Base-by-base conservation (phyloP, 805 yeast species). In the Candida gorgasii region DNA sequence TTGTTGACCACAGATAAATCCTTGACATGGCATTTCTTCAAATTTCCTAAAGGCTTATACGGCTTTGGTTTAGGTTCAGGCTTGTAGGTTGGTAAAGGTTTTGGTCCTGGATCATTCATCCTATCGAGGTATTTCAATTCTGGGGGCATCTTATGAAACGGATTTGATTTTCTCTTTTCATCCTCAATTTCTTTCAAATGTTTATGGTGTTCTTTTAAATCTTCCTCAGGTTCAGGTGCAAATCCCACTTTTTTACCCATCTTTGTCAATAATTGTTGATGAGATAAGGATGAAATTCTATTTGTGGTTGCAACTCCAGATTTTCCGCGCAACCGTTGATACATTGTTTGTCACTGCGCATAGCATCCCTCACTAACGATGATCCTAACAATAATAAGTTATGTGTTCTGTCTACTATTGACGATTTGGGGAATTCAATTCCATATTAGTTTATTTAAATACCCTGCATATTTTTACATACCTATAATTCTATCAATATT, bases 401-500 rank as follows among this genome's bases (percentile, higher is more conserved):
- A 66, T 44, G 46, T 52, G 6, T 46, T 61, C 30, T 54, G 71
- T 5, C 40, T 69, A 22, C 42, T 54, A 8, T 11, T 47, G 26
- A 43, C 40, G 14, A 27, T 49, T 12, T 49, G 53, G 53, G 71
- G 71, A 24, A 61, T 67, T 27, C 66, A 57, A 37, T 55, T 54
- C 42, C 65, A 70, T 47, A 68, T 70, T 30, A 63, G 63, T 34
- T 40, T 71, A 9, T 57, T 58, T 48, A 54, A 52, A 40, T 63
- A 63, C 40, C 73, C 73, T 15, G 20, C 49, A 5, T 76, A 73
- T 47, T 63, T 80, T 34, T 60, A 71, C 36, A 47, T 73, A 1
- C 74, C 82, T 1, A 55, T 82, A 18, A 64, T 76, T 6, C 50
- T 82, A 33, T 82, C 95, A 12, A 76, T 87, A 7, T 83, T 78